A percentile compares a stretch with the other conserved stretches of the same genome.
These are phyloP conservation scores for Cladosporium cucumerinum DNA, from an alignment of 2,329 filamentous ascomycete genomes.

Conservation along the genomic window DNA sequence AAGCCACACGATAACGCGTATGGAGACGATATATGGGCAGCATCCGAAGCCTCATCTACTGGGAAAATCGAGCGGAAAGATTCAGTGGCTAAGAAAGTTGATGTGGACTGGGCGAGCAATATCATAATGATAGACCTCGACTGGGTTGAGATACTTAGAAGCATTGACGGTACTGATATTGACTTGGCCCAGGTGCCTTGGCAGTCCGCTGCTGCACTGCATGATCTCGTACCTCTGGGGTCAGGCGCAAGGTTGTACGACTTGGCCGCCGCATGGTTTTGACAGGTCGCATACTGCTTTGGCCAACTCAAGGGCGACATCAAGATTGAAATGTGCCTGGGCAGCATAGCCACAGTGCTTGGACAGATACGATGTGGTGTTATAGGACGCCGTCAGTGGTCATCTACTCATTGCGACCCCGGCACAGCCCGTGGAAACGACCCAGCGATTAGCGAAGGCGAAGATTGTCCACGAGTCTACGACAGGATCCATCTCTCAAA, in stretches of 20 bases:
- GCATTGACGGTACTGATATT: not conserved
- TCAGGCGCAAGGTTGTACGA: not conserved
- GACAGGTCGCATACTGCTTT: not conserved
- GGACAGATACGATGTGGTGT: slow-evolving; percentile 3
- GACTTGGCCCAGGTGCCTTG: not conserved
- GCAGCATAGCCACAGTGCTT: not conserved
- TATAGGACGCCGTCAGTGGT: not conserved
- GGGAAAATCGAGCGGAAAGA: not conserved
- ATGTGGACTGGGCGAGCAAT: not conserved
- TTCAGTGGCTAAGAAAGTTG: not conserved
- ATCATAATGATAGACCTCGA: not conserved
- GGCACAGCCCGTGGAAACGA: not conserved
- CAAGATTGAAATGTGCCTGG: not conserved
- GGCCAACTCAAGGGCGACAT: not conserved
- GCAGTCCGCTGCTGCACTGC: not conserved
- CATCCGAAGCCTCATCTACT: not conserved
- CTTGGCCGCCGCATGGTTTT: not conserved
- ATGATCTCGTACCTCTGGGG: not conserved
- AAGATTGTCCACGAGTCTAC: not conserved
- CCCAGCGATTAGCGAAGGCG: not conserved
- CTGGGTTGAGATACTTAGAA: not conserved
- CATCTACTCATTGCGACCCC: not conserved
- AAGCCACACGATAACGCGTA: not conserved
- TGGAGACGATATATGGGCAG: not conserved
- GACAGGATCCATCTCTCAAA: slow-evolving; percentile 12